Base-by-base conservation (phyloP, 208 protist genomes). In the Strigomonas culicis region DNA sequence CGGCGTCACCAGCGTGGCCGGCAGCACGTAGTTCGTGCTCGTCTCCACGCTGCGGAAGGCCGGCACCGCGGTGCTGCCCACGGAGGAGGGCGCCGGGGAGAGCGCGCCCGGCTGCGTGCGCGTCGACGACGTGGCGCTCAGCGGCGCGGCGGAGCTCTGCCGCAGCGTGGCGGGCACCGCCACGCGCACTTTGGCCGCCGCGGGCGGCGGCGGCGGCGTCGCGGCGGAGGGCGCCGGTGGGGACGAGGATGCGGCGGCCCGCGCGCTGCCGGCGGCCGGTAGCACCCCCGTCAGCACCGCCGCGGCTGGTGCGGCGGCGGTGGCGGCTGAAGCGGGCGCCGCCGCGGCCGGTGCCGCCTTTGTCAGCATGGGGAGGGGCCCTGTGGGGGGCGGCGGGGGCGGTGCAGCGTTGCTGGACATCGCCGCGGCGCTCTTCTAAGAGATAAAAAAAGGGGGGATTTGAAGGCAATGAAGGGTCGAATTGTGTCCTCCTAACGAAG, bases 101-200 rank as follows among this genome's bases (percentile, higher is more conserved):
- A 73, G 77, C 25, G 71, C 75, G 47, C 71, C 66, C 34, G 76
- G 63, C 44, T 80, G 57, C 24, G 77, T n/a, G n/a, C n/a, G n/a
- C n/a, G n/a, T n/a, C n/a, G n/a, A n/a, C n/a, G n/a, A n/a, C n/a
- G n/a, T n/a, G n/a, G n/a, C n/a, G n/a, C n/a, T n/a, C n/a, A n/a
- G n/a, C n/a, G n/a, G n/a, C n/a, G n/a, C n/a, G n/a, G n/a, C n/a
- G n/a, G n/a, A n/a, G n/a, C n/a, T n/a, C n/a, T n/a, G n/a, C n/a
- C n/a, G n/a, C n/a, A n/a, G n/a, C n/a, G n/a, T n/a, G n/a, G n/a
- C n/a, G n/a, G n/a, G n/a, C n/a, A n/a, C n/a, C n/a, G n/a, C n/a
- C n/a, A n/a, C n/a, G n/a, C n/a, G n/a, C n/a, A n/a, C n/a, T n/a
- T n/a, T n/a, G n/a, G n/a, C n/a, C n/a, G n/a, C n/a, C n/a, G n/a